A percentile compares a stretch with the other conserved stretches of the same genome.
Conservation (phyloP, 352 stramenopile species). For the Phytophthora cactorum region DNA sequence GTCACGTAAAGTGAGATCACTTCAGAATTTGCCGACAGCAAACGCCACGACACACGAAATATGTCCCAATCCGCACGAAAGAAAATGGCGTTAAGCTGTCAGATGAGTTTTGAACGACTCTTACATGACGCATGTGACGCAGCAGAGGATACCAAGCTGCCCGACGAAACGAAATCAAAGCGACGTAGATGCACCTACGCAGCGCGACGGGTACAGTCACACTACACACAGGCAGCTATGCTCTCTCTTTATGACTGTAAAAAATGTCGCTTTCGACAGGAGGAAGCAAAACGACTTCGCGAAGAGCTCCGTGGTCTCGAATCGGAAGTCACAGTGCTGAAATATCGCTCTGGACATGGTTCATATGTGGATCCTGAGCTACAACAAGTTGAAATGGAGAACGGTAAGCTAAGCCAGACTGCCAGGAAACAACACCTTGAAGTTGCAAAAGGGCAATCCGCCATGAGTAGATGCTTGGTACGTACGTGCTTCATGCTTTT, state of each 20-base stretch:
- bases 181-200: neutral
- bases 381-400: conserved; percentile 7
- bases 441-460: conserved; percentile 18
- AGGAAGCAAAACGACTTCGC: conserved; percentile 15
- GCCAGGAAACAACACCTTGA: conserved; percentile 11
- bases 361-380: conserved; percentile 2
- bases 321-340: conserved; percentile 22
- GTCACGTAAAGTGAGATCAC: conserved; percentile 3
- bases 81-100: conserved; percentile 7
- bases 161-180: neutral
- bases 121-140: neutral
- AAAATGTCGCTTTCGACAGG: conserved; percentile 1
- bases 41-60: neutral
- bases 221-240: neutral
- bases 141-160: neutral
- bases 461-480: conserved; percentile 18
- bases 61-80: neutral
- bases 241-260: neutral
- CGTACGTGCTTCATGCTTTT: neutral
- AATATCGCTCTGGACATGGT: conserved; percentile 4
- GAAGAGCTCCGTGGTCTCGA: conserved; percentile 12
- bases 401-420: neutral
- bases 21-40: conserved; percentile 4
- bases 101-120: neutral
- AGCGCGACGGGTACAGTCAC: conserved; percentile 10